Evolutionary conservation across 2,329 filamentous ascomycete species (phyloP).

Genomic region (Microcyclosporella mali): DNA sequence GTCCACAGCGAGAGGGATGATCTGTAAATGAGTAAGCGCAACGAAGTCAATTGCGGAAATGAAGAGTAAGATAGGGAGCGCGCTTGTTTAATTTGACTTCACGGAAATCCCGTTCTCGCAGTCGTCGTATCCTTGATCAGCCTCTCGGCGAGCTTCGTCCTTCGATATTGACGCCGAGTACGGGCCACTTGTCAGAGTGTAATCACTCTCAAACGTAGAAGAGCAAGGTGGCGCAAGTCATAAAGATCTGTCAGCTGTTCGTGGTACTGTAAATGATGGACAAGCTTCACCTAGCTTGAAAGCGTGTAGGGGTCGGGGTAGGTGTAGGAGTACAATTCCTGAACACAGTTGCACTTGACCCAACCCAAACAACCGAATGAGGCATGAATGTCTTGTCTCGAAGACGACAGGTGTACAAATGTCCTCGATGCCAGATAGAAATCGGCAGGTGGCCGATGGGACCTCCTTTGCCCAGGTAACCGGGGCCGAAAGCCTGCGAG

Average conservation of each 20-base stretch:
- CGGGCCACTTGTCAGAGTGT: slow-evolving; percentile 12
- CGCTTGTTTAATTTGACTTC: slow-evolving; percentile 23
- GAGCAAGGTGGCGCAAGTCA: slow-evolving; percentile 16
- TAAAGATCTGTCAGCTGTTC: slow-evolving; percentile 12
- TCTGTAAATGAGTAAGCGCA: slow-evolving; percentile 20
- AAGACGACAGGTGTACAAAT: slow-evolving; percentile 26
- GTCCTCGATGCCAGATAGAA: slow-evolving; percentile 12
- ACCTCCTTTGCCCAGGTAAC: slow-evolving; percentile 21
- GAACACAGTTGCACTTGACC: slow-evolving; percentile 19
- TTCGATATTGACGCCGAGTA: slow-evolving; percentile 18
- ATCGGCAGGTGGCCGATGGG: not conserved
- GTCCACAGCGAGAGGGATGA: slow-evolving; percentile 15
- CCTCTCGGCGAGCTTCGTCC: slow-evolving; percentile 7
- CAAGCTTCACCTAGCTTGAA: slow-evolving; percentile 10
- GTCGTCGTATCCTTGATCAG: slow-evolving; percentile 18
- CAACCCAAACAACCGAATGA: slow-evolving; percentile 10
- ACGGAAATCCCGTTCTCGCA: slow-evolving; percentile 9
- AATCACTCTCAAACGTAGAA: slow-evolving; percentile 19
- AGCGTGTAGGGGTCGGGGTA: slow-evolving; percentile 1
- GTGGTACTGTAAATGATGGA: slow-evolving; percentile 12
- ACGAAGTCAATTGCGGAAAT: slow-evolving; percentile 14
- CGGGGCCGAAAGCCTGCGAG: slow-evolving; percentile 7
- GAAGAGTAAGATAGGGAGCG: slow-evolving; percentile 15
- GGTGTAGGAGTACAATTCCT: too few relatives aligned
- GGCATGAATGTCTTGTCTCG: slow-evolving; percentile 23